phyloP scores from a whole-genome alignment of 768 basidiomycete genomes.

The Lanmaoa pseudosensibilis region DNA sequence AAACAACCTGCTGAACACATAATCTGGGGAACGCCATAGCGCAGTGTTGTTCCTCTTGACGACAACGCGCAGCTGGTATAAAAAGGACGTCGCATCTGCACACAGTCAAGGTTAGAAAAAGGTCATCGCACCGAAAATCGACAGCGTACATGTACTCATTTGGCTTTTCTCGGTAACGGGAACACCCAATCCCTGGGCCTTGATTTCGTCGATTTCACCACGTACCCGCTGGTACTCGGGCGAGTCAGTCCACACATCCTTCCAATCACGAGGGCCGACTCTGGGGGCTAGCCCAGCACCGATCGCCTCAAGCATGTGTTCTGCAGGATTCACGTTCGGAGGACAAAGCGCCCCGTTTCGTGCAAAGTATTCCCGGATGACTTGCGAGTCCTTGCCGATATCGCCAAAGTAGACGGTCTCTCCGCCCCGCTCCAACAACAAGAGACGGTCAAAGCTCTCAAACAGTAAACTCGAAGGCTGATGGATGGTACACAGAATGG shows the following conservation, averaged over 20 bases:
- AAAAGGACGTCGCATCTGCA: conserved; percentile 72
- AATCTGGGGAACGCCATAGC: conserved; percentile 83
- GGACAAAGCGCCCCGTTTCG: conserved; percentile 71
- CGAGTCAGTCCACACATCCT: conserved; percentile 78
- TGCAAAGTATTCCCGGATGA: conserved; percentile 75
- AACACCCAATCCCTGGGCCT: conserved; percentile 44
- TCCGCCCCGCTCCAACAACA: conserved; percentile 74
- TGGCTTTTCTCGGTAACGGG: conserved; percentile 41
- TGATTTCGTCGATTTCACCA: conserved; percentile 48
- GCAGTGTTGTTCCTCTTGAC: conserved; percentile 64
- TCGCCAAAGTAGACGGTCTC: conserved; percentile 94
- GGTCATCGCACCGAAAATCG: not conserved
- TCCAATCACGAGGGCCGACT: conserved; percentile 82
- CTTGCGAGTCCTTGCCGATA: conserved; percentile 70
- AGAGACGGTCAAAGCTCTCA: conserved; percentile 76
- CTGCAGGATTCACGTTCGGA: conserved; percentile 71
- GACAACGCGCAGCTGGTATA: conserved; percentile 71
- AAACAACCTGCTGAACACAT: conserved; percentile 81
- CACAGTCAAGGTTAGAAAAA: not conserved
- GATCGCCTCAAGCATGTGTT: conserved; percentile 84
- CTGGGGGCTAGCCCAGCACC: conserved; percentile 76
- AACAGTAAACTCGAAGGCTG: conserved; percentile 86
- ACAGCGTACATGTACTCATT: conserved; percentile 48
- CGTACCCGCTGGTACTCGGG: conserved; percentile 49
- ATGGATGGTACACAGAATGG: conserved; percentile 89